Conservation (phyloP, 805 yeast genomes). For the Candida argentea region DNA sequence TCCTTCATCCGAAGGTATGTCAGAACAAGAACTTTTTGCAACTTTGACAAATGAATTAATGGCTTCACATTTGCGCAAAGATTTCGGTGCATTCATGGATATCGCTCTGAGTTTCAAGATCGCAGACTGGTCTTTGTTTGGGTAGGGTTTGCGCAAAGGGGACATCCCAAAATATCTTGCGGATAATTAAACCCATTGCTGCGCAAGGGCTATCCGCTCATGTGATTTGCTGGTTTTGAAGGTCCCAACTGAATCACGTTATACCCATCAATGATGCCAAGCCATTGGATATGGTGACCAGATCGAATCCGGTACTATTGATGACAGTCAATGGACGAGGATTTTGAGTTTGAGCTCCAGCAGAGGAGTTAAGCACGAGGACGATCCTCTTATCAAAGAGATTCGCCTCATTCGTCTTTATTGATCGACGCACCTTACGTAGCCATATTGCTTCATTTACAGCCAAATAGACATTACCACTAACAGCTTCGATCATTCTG, state of each 20-base stretch:
- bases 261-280: background rate
- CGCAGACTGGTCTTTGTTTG: conserved; percentile 40
- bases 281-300: conserved; percentile 9
- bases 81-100: conserved; percentile 15
- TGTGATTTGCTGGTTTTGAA: too few species aligned
- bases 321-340: background rate
- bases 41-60: background rate
- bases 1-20: conserved; percentile 22
- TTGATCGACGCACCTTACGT: conserved; percentile 1
- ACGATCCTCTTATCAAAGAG: background rate
- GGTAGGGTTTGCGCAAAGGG: conserved; percentile 5
- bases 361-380: background rate
- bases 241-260: too few species aligned
- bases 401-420: background rate
- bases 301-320: conserved; percentile 5
- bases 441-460: conserved; percentile 1
- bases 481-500: background rate
- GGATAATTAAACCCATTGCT: background rate
- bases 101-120: conserved; percentile 24
- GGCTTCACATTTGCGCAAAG: conserved; percentile 2
- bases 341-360: background rate
- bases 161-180: background rate
- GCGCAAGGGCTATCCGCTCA: too few species aligned
- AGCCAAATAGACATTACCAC: conserved; percentile 1
- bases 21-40: too few species aligned